A percentile compares a stretch with the other conserved stretches of the same genome.
phyloP scores from a whole-genome alignment of 768 basidiomycete species.

The Lentinus brumalis region DNA sequence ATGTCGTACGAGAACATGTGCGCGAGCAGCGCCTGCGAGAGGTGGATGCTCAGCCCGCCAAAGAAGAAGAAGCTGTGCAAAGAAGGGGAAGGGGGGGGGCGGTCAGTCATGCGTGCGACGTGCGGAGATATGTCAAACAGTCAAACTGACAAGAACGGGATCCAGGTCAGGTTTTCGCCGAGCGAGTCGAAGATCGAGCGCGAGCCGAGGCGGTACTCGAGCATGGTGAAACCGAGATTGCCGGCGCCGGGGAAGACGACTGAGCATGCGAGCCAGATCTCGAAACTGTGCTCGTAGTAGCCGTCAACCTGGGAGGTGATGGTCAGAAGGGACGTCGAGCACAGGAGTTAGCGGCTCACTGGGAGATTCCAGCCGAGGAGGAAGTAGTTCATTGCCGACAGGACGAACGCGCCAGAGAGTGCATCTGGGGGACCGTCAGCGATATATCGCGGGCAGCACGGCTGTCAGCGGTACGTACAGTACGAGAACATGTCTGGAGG shows the following conservation, averaged over 20 bases:
- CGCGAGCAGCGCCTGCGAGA: slow-evolving; percentile 53
- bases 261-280: slow-evolving; percentile 74
- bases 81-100: neutral
- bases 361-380: slow-evolving; percentile 57
- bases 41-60: slow-evolving; percentile 56
- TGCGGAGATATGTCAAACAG: neutral
- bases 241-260: slow-evolving; percentile 71
- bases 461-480: slow-evolving; percentile 28
- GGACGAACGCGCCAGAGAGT: slow-evolving; percentile 60
- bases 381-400: slow-evolving; percentile 72
- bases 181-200: slow-evolving; percentile 50
- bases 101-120: neutral
- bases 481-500: slow-evolving; percentile 47
- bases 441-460: too few species aligned
- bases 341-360: neutral
- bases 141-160: slow-evolving; percentile 70
- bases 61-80: slow-evolving; percentile 52
- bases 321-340: slow-evolving; percentile 48
- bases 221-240: slow-evolving; percentile 66
- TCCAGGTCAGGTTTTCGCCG: slow-evolving; percentile 63
- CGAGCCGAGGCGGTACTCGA: slow-evolving; percentile 68
- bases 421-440: slow-evolving; percentile 41
- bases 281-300: slow-evolving; percentile 71
- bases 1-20: slow-evolving; percentile 63
- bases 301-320: slow-evolving; percentile 52